A percentile compares a stretch with the other conserved stretches of the same genome.
These are phyloP conservation scores for Malassezia equina DNA, from an alignment of 1,284 basidiomycete species.

Conservation along the genomic window DNA sequence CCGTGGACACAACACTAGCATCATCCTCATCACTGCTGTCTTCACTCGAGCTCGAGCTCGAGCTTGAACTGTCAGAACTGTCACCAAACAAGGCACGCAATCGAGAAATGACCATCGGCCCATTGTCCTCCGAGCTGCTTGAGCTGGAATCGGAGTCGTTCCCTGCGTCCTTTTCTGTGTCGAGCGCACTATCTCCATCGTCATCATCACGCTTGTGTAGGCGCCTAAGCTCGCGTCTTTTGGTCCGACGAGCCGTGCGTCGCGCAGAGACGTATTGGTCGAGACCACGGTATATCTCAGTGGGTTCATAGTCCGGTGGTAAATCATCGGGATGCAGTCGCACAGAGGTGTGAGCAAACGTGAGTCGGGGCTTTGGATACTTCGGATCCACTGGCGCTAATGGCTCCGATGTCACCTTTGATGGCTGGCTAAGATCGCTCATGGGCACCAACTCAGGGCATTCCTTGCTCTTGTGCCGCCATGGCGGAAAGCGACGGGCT, in stretches of 20 bases:
- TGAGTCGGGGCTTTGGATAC: conserved; percentile 23
- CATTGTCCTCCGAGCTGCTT: conserved; percentile 26
- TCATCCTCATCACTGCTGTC: conserved; percentile 18
- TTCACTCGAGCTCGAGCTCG: conserved; percentile 16
- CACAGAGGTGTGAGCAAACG: conserved; percentile 38
- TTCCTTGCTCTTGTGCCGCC: not conserved
- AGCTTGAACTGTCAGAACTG: conserved; percentile 22
- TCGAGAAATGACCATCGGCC: conserved; percentile 28
- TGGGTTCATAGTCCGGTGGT: conserved; percentile 31
- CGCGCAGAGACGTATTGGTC: conserved; percentile 37
- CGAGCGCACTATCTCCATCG: not conserved
- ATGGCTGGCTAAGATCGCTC: not conserved
- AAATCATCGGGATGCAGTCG: conserved; percentile 37
- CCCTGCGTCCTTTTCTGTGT: conserved; percentile 12
- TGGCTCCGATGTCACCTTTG: not conserved
- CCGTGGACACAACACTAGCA: not conserved
- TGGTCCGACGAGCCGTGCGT: conserved; percentile 20
- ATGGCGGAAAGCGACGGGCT: not conserved
- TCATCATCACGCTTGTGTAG: not conserved
- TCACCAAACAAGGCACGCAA: conserved; percentile 43
- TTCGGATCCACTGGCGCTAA: not conserved
- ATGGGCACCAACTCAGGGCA: not conserved
- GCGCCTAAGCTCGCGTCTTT: conserved; percentile 12
- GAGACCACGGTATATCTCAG: conserved; percentile 40
- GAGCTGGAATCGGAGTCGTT: conserved; percentile 17